Conservation (phyloP, 495 filamentous ascomycete species). For the Sordaria brevicollis region DNA sequence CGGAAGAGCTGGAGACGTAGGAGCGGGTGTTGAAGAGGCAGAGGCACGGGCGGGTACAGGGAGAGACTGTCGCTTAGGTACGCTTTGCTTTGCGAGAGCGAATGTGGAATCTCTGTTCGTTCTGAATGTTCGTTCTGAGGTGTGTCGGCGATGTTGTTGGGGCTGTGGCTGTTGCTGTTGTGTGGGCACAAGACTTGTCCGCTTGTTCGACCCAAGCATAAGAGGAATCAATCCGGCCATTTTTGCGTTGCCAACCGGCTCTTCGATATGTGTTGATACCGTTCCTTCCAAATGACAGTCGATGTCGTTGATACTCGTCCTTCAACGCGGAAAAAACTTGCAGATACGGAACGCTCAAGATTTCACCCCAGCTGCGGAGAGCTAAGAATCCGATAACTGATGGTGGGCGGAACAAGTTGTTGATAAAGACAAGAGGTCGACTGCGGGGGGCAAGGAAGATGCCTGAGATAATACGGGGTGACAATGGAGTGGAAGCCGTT, state of each 20-base stretch:
- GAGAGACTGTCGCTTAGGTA: constrained; percentile 13
- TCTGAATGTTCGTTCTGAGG: constrained; percentile 1
- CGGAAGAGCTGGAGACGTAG: neutral
- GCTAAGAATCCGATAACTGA: neutral
- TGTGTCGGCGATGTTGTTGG: constrained; percentile 3
- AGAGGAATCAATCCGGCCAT: constrained; percentile 21
- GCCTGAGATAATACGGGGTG: neutral
- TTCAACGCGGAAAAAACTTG: neutral
- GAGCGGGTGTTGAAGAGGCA: neutral
- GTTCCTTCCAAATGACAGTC: neutral
- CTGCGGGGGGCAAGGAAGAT: neutral
- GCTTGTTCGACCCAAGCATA: constrained; percentile 19
- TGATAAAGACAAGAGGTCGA: neutral
- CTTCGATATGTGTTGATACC: neutral
- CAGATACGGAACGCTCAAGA: neutral
- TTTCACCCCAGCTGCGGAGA: neutral
- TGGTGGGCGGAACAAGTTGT: neutral
- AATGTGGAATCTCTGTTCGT: constrained; percentile 1
- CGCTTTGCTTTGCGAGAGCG: neutral
- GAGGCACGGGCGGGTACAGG: constrained; percentile 5
- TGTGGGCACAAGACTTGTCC: constrained; percentile 10
- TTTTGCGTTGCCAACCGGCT: neutral
- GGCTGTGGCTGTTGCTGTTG: constrained; percentile 1
- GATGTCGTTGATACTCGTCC: neutral
- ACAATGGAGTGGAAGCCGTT: neutral